Conservation (phyloP, 305 asterid species). For the Fraxinus xanthoxyloides region DNA sequence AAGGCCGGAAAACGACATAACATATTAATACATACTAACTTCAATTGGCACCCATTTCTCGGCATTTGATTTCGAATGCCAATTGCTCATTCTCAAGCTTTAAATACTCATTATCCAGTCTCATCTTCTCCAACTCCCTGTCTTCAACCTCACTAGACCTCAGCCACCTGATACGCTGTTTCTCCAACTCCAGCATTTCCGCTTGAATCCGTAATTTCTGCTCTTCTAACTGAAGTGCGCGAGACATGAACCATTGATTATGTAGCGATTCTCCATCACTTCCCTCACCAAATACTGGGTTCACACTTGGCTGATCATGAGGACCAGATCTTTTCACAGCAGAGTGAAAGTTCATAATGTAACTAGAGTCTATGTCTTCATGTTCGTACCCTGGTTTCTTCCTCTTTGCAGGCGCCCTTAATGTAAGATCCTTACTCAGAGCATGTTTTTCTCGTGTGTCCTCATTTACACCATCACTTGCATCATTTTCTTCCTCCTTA, state of each 20-base stretch:
- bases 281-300: neutral
- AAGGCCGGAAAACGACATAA: neutral
- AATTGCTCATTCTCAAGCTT: slow-evolving; percentile 25
- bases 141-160: slow-evolving; percentile 21
- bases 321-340: neutral
- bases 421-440: slow-evolving; percentile 1
- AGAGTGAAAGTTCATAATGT: neutral
- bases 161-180: slow-evolving; percentile 20
- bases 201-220: slow-evolving; percentile 21
- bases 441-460: neutral
- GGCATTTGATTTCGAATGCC: slow-evolving; percentile 23
- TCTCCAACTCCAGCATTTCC: slow-evolving; percentile 27
- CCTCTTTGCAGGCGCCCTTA: slow-evolving; percentile 22
- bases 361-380: slow-evolving; percentile 12
- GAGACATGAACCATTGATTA: slow-evolving; percentile 6
- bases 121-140: slow-evolving; percentile 22
- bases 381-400: slow-evolving; percentile 7
- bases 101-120: slow-evolving; percentile 19
- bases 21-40: neutral
- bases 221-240: slow-evolving; percentile 24
- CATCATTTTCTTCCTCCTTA: slow-evolving; percentile 14
- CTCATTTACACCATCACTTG: slow-evolving; percentile 16
- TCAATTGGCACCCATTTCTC: slow-evolving; percentile 22
- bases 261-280: neutral
- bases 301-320: slow-evolving; percentile 2